Percentiles rank a stretch among this genome's conserved stretches.
These are phyloP conservation scores for Capsicum pubescens DNA, from an alignment of 257 asterid species.

Conservation along the genomic window DNA sequence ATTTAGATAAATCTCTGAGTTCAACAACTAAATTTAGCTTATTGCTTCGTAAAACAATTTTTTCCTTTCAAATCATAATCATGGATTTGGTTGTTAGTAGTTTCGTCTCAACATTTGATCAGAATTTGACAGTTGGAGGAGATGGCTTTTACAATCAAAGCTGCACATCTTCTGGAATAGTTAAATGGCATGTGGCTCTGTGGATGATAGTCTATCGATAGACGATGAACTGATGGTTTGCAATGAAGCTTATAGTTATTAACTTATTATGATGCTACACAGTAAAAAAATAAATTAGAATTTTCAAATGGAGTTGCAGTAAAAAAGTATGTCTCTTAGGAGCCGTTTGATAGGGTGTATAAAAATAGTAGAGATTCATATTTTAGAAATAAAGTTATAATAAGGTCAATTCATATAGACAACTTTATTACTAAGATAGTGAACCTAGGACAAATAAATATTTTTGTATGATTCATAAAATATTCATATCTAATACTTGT, in stretches of 20 bases:
- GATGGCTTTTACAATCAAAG: not conserved
- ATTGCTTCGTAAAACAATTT: not conserved
- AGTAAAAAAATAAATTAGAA: too few relatives aligned
- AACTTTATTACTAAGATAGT: not conserved
- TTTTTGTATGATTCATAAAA: not conserved
- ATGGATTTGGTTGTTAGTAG: not conserved
- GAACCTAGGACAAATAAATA: not conserved
- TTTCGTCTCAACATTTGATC: not conserved
- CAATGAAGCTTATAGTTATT: not conserved
- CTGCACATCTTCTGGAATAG: not conserved
- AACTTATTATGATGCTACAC: too few relatives aligned
- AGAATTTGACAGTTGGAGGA: not conserved
- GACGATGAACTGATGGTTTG: not conserved
- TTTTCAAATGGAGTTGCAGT: too few relatives aligned
- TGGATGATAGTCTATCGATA: not conserved
- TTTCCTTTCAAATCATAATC: not conserved
- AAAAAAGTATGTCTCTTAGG: too few relatives aligned
- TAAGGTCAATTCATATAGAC: not conserved
- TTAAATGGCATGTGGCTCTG: not conserved
- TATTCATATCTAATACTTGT: not conserved
- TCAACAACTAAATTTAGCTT: not conserved
- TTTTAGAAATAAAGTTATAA: not conserved
- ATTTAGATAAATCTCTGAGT: not conserved
- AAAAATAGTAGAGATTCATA: too few relatives aligned
- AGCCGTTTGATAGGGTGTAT: too few relatives aligned